Evolutionary conservation across 2,329 filamentous ascomycete species (phyloP), one percentile per base, ranked within the genome.

Genomic region (Trichophyton simii): DNA sequence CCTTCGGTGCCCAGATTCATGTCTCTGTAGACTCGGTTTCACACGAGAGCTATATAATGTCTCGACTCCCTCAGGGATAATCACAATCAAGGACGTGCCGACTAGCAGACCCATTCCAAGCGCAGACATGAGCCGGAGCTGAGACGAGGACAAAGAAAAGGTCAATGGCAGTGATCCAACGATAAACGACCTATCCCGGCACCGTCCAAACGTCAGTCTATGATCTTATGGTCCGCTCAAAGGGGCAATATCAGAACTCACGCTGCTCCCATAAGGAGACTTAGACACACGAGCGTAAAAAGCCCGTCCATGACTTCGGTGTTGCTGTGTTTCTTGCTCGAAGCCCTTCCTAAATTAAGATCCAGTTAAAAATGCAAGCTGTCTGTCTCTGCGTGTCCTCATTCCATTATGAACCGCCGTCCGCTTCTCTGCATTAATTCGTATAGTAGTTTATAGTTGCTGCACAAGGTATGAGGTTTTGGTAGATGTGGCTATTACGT

Each of bases 41-140:
- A 70, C 65, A 58, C 69, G 75, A 42, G 83, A 80, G 67, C 77
- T 85, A 67, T 94, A 89, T 62, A 96, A 82, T 2, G 94, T 92
- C 72, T 96, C 91, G 63, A 97, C 87, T 42, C 94, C 94, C 74
- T 99, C 94, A 0, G 94, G 94, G 69, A 99, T 96, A 70, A 99
- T 97, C 36, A 99, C 91, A 66, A 97, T 92, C 66, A 99, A 82
- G 1, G 92, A 92, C 31, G 94, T 97, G 41, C 94, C 94, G 15
- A 99, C 91, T 7, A 99, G 80, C 59, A 99, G 88, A 52, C 94
- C 94, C 73, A 96, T 90, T 60, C 94, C 94, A 72, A 97, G 83
- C 62, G 91, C 91, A 22, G 92, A 95, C 71, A 97, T 88, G 58
- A 96, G 79, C 70, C 92, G 87, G 62, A 97, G 79, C 73, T 96